Percentiles rank a stretch among this genome's conserved stretches.
These are phyloP conservation scores for Sporisorium scitamineum DNA, from an alignment of 1,284 basidiomycete species.

Conservation along the genomic window DNA sequence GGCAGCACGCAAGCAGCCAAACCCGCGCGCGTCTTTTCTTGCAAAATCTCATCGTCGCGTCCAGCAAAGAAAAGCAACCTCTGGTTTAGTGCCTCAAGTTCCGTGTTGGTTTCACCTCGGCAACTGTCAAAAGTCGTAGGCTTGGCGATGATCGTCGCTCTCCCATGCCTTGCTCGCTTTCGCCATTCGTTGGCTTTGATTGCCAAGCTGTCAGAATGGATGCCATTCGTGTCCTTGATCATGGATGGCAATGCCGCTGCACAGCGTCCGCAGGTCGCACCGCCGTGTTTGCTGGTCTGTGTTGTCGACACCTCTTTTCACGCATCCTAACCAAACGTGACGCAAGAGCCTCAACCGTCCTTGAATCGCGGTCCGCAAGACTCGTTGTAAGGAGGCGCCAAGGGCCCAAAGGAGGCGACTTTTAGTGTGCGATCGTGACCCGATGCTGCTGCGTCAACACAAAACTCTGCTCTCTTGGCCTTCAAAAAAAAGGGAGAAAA, in stretches of 20 bases:
- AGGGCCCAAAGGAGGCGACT: no score
- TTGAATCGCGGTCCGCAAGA: no score
- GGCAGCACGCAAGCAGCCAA: slow-evolving; percentile 2
- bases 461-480: not conserved
- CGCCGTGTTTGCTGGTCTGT: no score
- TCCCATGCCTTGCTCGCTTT: not conserved
- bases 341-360: no score
- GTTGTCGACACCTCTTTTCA: no score
- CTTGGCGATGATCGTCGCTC: slow-evolving; percentile 7
- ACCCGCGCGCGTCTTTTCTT: not conserved
- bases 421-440: not conserved
- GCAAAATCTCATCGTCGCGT: not conserved
- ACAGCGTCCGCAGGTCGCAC: no score
- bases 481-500: not conserved
- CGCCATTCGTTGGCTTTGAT: not conserved
- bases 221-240: not conserved
- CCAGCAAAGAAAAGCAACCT: not conserved
- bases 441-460: not conserved
- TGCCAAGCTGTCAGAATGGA: not conserved
- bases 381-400: no score
- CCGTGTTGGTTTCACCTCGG: slow-evolving; percentile 7
- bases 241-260: no score
- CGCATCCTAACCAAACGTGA: no score
- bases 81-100: not conserved
- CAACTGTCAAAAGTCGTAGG: slow-evolving; percentile 7